These are phyloP conservation scores for Talaromyces sp. DNA, from an alignment of 2,329 filamentous ascomycete genomes.

Conservation along the genomic window DNA sequence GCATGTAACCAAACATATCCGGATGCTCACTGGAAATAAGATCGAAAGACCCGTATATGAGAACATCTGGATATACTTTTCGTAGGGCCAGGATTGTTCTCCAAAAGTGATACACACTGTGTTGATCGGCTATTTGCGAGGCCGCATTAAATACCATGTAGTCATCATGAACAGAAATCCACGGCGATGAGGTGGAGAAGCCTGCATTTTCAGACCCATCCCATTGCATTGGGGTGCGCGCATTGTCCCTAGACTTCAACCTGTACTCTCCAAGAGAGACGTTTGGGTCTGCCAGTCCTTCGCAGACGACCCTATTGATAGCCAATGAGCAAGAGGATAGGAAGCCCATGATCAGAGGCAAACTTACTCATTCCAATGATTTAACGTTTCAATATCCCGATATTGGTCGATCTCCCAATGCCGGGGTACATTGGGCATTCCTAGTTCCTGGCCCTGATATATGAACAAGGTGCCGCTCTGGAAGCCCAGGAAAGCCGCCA, in stretches of 20 bases:
- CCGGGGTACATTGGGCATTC: slow-evolving; percentile 62
- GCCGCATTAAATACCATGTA: slow-evolving; percentile 58
- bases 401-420: slow-evolving; percentile 63
- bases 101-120: slow-evolving; percentile 14
- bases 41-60: slow-evolving; percentile 10
- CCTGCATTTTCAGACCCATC: slow-evolving; percentile 54
- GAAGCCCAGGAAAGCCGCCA: slow-evolving; percentile 55
- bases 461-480: slow-evolving; percentile 63
- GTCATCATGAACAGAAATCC: slow-evolving; percentile 64
- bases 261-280: background rate
- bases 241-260: slow-evolving; percentile 54
- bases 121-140: slow-evolving; percentile 30
- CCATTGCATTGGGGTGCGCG: slow-evolving; percentile 67
- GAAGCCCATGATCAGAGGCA: background rate
- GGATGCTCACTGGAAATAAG: slow-evolving; percentile 10
- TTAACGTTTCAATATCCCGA: slow-evolving; percentile 63
- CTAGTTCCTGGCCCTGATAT: slow-evolving; percentile 67
- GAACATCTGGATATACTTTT: background rate
- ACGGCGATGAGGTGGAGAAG: slow-evolving; percentile 57
- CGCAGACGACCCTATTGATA: background rate
- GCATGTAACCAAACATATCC: slow-evolving; percentile 4
- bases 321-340: background rate
- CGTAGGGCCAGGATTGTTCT: background rate
- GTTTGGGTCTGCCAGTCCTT: background rate
- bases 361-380: slow-evolving; percentile 47